These are phyloP conservation scores for Paraphoma sp. DNA, from an alignment of 2,329 filamentous ascomycete species.

Conservation along the genomic window DNA sequence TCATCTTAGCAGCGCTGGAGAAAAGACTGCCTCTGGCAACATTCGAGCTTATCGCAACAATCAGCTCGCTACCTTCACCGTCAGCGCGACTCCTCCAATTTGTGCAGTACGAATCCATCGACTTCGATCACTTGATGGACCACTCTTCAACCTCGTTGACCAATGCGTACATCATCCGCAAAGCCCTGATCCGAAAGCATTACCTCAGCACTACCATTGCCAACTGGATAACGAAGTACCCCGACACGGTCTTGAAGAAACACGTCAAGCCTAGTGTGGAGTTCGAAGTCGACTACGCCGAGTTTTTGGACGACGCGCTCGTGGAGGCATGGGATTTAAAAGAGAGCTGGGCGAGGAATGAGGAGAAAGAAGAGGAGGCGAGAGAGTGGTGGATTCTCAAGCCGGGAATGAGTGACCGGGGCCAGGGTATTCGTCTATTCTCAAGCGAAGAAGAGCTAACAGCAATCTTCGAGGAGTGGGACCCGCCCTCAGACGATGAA, in stretches of 20 bases:
- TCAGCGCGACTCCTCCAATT: constrained; percentile 73
- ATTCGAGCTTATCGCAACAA: constrained; percentile 63
- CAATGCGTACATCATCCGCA: constrained; percentile 94
- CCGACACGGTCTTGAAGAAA: constrained; percentile 68
- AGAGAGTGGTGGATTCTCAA: constrained; percentile 98
- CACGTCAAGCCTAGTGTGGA: constrained; percentile 81
- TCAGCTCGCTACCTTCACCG: constrained; percentile 55
- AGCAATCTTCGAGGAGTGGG: constrained; percentile 90
- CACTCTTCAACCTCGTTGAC: constrained; percentile 70
- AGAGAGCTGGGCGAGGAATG: constrained; percentile 77
- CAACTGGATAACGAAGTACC: constrained; percentile 86
- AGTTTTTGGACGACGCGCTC: constrained; percentile 93
- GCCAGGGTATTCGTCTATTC: constrained; percentile 91
- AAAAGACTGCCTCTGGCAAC: constrained; percentile 62
- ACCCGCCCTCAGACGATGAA: constrained; percentile 57
- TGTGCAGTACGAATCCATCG: constrained; percentile 82
- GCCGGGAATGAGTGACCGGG: constrained; percentile 95
- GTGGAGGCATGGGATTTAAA: constrained; percentile 88
- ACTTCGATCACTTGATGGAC: constrained; percentile 76
- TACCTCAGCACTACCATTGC: constrained; percentile 85
- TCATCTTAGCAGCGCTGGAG: constrained; percentile 77
- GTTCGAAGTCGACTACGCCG: constrained; percentile 95
- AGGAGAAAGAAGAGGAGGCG: constrained; percentile 48
- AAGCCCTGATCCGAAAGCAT: constrained; percentile 95
- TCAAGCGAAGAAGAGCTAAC: constrained; percentile 84